Evolutionary conservation across 2,329 filamentous ascomycete species (phyloP), one percentile per base, ranked within the genome.

Genomic region (Penicillium olsonii): DNA sequence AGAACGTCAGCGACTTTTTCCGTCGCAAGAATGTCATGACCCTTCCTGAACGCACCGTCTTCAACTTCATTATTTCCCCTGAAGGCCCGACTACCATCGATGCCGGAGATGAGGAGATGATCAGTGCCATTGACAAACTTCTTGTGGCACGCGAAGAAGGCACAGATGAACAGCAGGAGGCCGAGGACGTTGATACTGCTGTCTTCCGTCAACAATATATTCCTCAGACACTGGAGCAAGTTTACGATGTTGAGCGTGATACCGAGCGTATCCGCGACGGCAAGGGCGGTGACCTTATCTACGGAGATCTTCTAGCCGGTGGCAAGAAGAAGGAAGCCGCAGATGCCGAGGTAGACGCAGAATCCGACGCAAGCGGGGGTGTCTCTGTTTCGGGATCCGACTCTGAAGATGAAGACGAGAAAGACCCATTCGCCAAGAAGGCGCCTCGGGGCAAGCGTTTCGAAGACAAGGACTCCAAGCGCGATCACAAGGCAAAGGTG

Each of bases 161-260:
- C 1, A 76, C 78, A 1, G 76, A 77, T 39, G 77, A 80, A 4
- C 78, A 82, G 37, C 75, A 75, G 7, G 74, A 73, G 2, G 70
- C 67, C 1, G 68, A 85, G 45, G 77, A 84, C 15, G 84, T 92
- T 9, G 89, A 96, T 62, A 90, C 91, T 49, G 89, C 94, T 58
- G 94, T 97, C 5, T 99, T 96, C 76, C 83, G 92, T 62, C 88
- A 96, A 64, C 90, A 96, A 69, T 99, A 95, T 70, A 97, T 99
- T 44, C 94, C 94, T 0, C 92, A 96, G 70, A 97, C 89, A 0
- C 79, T 99, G 37, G 89, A 97, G 60, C 90, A 99, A 66, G 92
- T 99, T 4, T 96, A 96, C 70, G 92, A 99, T 67, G 85, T 96
- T 42, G 94, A 97, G 71, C 87, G 92, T 60, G 94, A 97, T 60